A percentile compares a stretch with the other conserved stretches of the same genome.
Evolutionary conservation across 2,329 filamentous ascomycete genomes (phyloP).

Genomic region (Fusarium luffae): DNA sequence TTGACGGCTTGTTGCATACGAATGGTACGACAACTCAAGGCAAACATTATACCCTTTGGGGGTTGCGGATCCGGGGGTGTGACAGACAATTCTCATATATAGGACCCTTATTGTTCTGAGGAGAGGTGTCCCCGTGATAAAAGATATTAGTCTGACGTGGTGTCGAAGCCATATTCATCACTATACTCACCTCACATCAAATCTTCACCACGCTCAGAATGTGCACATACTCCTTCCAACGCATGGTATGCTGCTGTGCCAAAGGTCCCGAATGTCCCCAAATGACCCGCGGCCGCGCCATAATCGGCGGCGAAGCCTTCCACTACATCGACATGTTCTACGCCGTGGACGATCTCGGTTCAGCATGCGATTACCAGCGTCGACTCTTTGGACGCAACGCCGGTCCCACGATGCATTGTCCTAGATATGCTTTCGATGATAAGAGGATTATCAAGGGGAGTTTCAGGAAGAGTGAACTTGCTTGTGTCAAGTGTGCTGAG

Average conservation of each 20-base stretch:
- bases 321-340: conserved; percentile 43
- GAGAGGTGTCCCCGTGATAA: too few relatives aligned
- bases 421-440: conserved; percentile 44
- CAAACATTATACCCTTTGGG: conserved; percentile 36
- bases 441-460: conserved; percentile 43
- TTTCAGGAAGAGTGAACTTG: conserved; percentile 42
- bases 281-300: conserved; percentile 36
- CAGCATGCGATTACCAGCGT: conserved; percentile 45
- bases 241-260: conserved; percentile 45
- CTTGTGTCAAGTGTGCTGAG: conserved; percentile 45
- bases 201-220: conserved; percentile 1
- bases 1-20: conserved; percentile 27
- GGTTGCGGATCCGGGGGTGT: conserved; percentile 35
- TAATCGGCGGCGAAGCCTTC: conserved; percentile 41
- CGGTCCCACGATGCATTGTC: conserved; percentile 39
- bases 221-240: conserved; percentile 46
- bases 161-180: too few relatives aligned
- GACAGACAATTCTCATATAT: conserved; percentile 20
- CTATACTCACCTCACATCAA: not conserved
- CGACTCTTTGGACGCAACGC: conserved; percentile 42
- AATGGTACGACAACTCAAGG: conserved; percentile 31
- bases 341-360: conserved; percentile 44
- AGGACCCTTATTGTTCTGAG: not conserved
- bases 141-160: not conserved
- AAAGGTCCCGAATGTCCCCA: conserved; percentile 45